Evolutionary conservation across 768 basidiomycete genomes (phyloP), one percentile per base, ranked within the genome.

Genomic region (Hygrocybe punicea): DNA sequence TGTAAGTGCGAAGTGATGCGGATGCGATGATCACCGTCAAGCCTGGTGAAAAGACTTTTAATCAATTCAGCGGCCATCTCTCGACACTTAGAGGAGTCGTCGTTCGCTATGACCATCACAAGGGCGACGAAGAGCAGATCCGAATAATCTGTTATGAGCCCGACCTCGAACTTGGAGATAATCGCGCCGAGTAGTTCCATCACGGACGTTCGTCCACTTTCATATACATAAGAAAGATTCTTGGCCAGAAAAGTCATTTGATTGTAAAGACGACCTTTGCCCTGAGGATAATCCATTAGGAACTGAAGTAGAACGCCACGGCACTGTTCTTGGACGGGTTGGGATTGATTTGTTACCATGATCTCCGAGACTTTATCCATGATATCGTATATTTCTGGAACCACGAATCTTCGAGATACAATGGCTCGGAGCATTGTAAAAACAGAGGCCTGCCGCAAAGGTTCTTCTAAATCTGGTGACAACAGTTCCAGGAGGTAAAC

Each of bases 251-350:
- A 97, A 0, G 86, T 81, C 84, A 99, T 91, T 61, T 91, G 89
- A 36, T 85, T 87, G 37, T 84, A 87, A 7, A 99, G 78, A 11
- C 96, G 85, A 1, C 91, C 92, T 62, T 91, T 89, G 7, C 96
- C 95, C 70, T 98, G 96, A 2, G 96, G 96, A 66, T 98, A 99
- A 64, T 99, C 96, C 9, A 98, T 83, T 48, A 98, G 76, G 79
- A 99, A 99, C 66, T 95, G 93, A 37, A 98, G 83, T 23, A 96
- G 78, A 29, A 93, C 83, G 46, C 87, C 84, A 17, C 97, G 87
- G 58, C 92, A 96, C 8, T 91, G 83, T 68, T 97, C 94, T 67
- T 95, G 95, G 7, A 96, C 92, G 63, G 89, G 87, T 0, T 84
- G 71, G 2, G 95, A 93, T 70, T 98, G 96, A 62, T 83, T 94